Evolutionary conservation across 495 filamentous ascomycete species (phyloP).

Genomic region (Hyaloscypha finlandica): DNA sequence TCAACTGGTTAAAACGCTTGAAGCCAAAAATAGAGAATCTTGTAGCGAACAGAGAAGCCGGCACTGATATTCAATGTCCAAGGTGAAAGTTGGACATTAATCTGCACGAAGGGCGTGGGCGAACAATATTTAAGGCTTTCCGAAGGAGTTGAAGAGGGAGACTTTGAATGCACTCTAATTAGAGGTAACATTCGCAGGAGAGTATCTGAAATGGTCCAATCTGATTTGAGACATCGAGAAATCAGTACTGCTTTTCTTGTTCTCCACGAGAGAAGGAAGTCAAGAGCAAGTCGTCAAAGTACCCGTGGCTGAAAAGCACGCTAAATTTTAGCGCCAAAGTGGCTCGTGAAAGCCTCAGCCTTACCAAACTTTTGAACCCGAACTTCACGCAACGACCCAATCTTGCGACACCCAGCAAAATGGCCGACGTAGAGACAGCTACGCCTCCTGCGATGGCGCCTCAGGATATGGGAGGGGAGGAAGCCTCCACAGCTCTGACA

Average conservation of each 20-base stretch:
- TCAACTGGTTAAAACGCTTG: no score
- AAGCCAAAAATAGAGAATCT: no score
- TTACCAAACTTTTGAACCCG: constrained; percentile 14
- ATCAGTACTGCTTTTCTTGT: background rate
- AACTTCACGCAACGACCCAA: background rate
- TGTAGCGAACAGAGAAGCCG: no score
- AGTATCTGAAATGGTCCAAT: no score
- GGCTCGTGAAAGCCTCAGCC: constrained; percentile 12
- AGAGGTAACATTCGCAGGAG: no score
- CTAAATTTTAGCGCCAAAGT: background rate
- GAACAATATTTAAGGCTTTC: no score
- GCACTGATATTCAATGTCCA: no score
- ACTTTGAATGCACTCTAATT: no score
- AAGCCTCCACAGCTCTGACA: constrained; percentile 36
- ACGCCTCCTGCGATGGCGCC: constrained; percentile 24
- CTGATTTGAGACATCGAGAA: background rate
- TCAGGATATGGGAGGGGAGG: constrained; percentile 14
- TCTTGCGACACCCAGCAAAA: constrained; percentile 24
- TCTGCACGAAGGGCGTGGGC: no score
- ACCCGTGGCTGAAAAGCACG: background rate
- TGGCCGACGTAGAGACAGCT: constrained; percentile 28
- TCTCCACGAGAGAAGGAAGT: background rate
- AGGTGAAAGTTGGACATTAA: no score
- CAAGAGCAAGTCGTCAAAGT: background rate
- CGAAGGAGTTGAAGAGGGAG: no score